phyloP scores from a whole-genome alignment of 345 rosid genomes.

The Ceriops zippeliana region DNA sequence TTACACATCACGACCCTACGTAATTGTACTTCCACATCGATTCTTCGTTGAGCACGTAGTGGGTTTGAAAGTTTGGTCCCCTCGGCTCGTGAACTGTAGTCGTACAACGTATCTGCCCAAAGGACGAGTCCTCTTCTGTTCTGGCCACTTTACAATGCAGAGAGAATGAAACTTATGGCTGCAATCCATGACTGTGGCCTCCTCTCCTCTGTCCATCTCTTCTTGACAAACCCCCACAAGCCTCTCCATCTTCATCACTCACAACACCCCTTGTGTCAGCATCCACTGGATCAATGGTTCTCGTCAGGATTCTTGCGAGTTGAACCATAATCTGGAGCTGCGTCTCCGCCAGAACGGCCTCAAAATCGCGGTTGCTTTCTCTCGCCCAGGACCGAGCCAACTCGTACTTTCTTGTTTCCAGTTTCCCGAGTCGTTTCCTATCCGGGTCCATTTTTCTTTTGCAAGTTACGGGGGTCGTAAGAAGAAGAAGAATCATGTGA shows the following conservation, averaged over 20 bases:
- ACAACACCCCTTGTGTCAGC: neutral
- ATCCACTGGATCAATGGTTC: neutral
- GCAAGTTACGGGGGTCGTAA: neutral
- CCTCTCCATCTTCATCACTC: neutral
- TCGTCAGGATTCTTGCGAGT: neutral
- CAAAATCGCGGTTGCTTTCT: neutral
- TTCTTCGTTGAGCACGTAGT: no score
- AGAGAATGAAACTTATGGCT: slow-evolving; percentile 5
- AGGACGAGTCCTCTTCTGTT: neutral
- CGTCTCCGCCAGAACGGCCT: neutral
- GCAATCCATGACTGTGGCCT: slow-evolving; percentile 5
- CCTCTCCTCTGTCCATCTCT: neutral
- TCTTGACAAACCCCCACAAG: slow-evolving; percentile 12
- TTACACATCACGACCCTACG: no score
- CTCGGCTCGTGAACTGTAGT: no score
- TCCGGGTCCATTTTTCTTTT: neutral
- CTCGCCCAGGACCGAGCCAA: slow-evolving; percentile 4
- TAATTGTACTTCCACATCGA: no score
- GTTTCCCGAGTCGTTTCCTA: neutral
- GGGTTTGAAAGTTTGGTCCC: no score
- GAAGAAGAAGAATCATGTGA: neutral
- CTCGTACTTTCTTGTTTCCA: neutral
- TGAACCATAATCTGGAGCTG: slow-evolving; percentile 1
- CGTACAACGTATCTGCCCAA: neutral
- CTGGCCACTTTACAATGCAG: neutral